phyloP scores from a whole-genome alignment of 176 grass and related monocot genomes.

The Oryza brachyantha region DNA sequence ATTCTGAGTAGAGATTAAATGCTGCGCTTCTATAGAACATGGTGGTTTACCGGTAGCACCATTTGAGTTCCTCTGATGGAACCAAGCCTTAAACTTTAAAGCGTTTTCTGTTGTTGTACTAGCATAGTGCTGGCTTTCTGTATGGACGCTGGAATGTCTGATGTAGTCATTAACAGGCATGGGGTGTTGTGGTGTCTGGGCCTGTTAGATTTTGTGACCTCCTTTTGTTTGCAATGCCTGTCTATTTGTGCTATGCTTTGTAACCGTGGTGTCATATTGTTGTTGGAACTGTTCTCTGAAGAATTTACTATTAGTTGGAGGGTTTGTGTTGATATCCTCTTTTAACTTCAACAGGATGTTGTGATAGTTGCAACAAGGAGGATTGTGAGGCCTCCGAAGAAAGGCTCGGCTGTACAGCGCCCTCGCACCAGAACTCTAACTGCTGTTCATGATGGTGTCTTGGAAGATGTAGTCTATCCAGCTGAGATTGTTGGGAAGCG shows the following conservation, averaged over 20 bases:
- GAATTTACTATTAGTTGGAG: background rate
- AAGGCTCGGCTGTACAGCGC: conserved; percentile 82
- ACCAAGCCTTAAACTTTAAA: background rate
- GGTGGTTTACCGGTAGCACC: too few species aligned
- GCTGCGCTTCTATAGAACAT: too few species aligned
- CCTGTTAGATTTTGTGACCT: background rate
- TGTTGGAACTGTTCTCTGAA: background rate
- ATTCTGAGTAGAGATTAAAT: too few species aligned
- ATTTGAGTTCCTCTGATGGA: too few species aligned
- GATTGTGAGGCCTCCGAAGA: conserved; percentile 90
- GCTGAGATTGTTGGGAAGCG: conserved; percentile 93
- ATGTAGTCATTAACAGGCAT: background rate
- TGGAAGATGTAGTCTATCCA: conserved; percentile 95
- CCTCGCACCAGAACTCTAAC: conserved; percentile 90
- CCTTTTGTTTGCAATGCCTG: background rate
- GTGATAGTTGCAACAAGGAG: conserved; percentile 81
- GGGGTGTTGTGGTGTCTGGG: background rate
- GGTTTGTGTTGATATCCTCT: background rate
- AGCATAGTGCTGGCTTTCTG: background rate
- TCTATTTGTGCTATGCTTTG: background rate
- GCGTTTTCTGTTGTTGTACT: background rate
- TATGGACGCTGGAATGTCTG: background rate
- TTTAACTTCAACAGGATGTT: conserved; percentile 46
- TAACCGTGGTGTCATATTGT: background rate
- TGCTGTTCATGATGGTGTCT: conserved; percentile 79